These are phyloP conservation scores for Acanthamoeba castellanii DNA, from an alignment of 208 protist species.

Conservation along the genomic window DNA sequence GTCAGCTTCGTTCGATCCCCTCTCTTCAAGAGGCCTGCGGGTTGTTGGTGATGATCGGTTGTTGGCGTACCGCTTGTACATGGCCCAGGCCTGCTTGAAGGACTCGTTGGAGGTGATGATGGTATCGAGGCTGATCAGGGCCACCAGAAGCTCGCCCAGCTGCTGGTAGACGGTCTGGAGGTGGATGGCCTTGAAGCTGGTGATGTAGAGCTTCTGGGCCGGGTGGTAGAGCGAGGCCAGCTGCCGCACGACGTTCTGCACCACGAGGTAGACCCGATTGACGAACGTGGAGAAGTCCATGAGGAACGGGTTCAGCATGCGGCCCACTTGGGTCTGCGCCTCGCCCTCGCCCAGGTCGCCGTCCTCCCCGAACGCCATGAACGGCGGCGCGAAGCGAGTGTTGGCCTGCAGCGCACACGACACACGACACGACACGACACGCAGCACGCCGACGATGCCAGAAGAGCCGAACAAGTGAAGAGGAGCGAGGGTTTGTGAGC, in stretches of 20 bases:
- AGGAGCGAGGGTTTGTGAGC: not conserved
- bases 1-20: too few species aligned
- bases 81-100: conserved; percentile 86
- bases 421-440: not conserved
- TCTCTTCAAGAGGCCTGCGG: too few species aligned
- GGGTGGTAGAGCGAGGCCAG: conserved; percentile 90
- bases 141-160: conserved; percentile 89
- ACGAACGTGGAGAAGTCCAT: conserved; percentile 91
- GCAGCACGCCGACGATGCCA: not conserved
- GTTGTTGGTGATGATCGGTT: too few species aligned
- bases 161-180: conserved; percentile 89
- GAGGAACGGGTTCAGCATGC: conserved; percentile 88
- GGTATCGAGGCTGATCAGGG: conserved; percentile 92
- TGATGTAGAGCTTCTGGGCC: conserved; percentile 79
- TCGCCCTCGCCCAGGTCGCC: conserved; percentile 87
- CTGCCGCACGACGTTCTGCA: conserved; percentile 90
- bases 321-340: conserved; percentile 88
- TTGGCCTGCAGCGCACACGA: conserved; percentile 69
- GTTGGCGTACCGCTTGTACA: conserved; percentile 86
- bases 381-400: conserved; percentile 63
- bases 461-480: too few species aligned
- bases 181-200: conserved; percentile 87
- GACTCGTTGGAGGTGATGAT: conserved; percentile 90
- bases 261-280: conserved; percentile 88
- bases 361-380: conserved; percentile 78